Conservation (phyloP, 2,329 filamentous ascomycete species). For the Chaetothyriales sp. region DNA sequence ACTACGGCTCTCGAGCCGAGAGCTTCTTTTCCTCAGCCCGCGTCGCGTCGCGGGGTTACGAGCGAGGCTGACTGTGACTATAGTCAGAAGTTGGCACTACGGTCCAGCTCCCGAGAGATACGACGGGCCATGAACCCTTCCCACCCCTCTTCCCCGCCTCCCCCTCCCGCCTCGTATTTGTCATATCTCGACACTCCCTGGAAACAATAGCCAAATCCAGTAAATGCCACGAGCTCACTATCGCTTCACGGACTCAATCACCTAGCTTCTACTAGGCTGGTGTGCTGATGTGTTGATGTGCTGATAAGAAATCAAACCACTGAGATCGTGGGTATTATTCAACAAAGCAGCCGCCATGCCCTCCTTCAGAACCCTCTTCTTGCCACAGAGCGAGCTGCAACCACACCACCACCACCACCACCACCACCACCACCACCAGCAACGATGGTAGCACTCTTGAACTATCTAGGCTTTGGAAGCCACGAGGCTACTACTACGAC, state of each 20-base stretch:
- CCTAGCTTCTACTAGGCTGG: too few relatives aligned
- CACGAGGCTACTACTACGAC: neutral
- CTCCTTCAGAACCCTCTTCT: neutral
- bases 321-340: neutral
- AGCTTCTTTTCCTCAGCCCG: neutral
- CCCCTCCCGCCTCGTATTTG: too few relatives aligned
- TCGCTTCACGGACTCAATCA: neutral
- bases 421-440: neutral
- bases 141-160: neutral
- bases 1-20: neutral
- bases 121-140: too few relatives aligned
- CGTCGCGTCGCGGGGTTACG: neutral
- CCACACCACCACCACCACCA: neutral
- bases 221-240: neutral
- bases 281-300: too few relatives aligned
- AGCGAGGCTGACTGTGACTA: neutral
- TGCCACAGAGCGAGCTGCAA: neutral
- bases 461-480: constrained; percentile 4
- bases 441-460: constrained; percentile 2
- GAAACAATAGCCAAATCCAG: neutral
- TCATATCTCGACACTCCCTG: neutral
- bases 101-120: neutral
- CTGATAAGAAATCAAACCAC: neutral
- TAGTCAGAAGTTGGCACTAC: neutral
- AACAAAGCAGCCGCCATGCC: neutral